These are phyloP conservation scores for Penicillium dipodomyicola DNA, from an alignment of 495 filamentous ascomycete species.

Conservation along the genomic window DNA sequence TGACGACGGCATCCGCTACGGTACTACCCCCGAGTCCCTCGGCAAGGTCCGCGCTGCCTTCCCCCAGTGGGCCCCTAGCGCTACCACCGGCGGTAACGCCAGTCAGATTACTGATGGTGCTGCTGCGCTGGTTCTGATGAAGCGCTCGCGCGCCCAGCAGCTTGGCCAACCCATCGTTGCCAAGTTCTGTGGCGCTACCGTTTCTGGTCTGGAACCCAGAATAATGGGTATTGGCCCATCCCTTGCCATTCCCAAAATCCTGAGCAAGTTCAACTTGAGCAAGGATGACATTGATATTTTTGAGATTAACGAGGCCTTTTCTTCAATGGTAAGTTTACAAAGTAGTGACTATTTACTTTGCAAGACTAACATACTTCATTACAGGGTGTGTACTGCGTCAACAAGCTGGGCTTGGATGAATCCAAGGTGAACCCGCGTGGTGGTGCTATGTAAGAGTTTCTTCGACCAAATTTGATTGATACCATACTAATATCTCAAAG, in stretches of 20 bases:
- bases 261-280: conserved; percentile 72
- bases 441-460: conserved; percentile 59
- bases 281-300: conserved; percentile 82
- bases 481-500: conserved; percentile 18
- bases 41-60: conserved; percentile 87
- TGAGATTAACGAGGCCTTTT: conserved; percentile 96
- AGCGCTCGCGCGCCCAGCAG: conserved; percentile 77
- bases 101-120: conserved; percentile 94
- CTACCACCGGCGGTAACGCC: conserved; percentile 86
- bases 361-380: conserved; percentile 10
- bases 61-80: conserved; percentile 79
- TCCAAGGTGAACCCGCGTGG: conserved; percentile 88
- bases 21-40: conserved; percentile 78
- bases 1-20: conserved; percentile 87
- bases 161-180: conserved; percentile 85
- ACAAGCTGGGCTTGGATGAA: conserved; percentile 70
- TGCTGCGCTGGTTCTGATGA: conserved; percentile 88
- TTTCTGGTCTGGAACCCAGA: conserved; percentile 79
- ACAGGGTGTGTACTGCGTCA: conserved; percentile 76
- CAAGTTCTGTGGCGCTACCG: conserved; percentile 89
- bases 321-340: conserved; percentile 68
- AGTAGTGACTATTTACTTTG: not conserved
- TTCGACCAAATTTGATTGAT: not conserved
- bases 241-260: conserved; percentile 88
- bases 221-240: conserved; percentile 98